These are phyloP conservation scores for Phenoliferia sp. DNA, from an alignment of 1,284 basidiomycete genomes.

Conservation along the genomic window DNA sequence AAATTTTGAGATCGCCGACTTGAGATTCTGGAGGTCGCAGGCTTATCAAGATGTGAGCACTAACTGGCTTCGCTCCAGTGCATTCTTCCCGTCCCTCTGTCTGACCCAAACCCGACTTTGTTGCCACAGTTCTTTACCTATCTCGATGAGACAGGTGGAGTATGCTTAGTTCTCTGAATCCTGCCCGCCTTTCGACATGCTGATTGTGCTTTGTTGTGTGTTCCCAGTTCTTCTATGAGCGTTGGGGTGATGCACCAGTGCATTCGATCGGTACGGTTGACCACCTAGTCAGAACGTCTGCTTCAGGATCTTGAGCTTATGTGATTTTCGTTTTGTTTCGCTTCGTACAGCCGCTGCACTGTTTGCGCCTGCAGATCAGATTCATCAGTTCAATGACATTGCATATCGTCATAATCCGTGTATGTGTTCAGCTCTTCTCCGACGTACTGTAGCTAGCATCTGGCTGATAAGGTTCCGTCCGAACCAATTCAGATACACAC, in stretches of 20 bases:
- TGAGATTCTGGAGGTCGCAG: constrained; percentile 72
- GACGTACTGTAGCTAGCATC: not conserved
- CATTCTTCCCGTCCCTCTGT: too few species aligned
- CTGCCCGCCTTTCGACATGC: not conserved
- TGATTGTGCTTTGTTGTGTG: not conserved
- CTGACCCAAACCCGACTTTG: too few species aligned
- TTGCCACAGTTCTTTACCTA: constrained; percentile 55
- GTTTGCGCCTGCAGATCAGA: not conserved
- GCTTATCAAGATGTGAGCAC: constrained; percentile 56
- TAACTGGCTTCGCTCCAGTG: not conserved
- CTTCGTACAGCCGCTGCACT: not conserved
- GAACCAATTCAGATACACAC: not conserved
- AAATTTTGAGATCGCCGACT: constrained; percentile 60
- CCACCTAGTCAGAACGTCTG: constrained; percentile 58
- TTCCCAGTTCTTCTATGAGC: constrained; percentile 68
- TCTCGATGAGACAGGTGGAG: constrained; percentile 64
- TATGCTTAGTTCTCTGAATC: not conserved
- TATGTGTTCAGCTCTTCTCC: not conserved
- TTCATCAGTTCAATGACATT: not conserved
- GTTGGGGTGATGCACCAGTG: constrained; percentile 64
- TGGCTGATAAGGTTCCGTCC: not conserved
- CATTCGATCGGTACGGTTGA: constrained; percentile 73
- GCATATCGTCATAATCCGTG: not conserved
- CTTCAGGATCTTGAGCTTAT: too few species aligned
- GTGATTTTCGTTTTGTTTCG: not conserved